Base-by-base conservation (phyloP, 164 flowering plant genomes). In the Dillenia turbinata region DNA sequence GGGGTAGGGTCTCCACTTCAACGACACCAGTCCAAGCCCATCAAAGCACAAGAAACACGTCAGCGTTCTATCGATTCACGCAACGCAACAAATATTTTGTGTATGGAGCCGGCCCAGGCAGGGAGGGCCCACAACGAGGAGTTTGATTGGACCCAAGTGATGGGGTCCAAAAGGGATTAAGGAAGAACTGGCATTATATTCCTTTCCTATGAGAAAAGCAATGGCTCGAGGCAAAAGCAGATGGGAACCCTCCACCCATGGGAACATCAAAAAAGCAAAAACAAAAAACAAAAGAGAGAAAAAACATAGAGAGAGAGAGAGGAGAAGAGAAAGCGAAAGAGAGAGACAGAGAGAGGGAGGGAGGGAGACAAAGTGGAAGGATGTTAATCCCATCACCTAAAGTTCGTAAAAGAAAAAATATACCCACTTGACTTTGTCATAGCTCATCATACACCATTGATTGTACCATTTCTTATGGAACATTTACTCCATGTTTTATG, bases 201-300 rank as follows among this genome's bases (percentile, higher is more conserved):
- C 83, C 81, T 80, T 81, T 67, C 76, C 83, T 77, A 70, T 67
- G 76, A 72, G 19, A 79, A 83, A 81, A 83, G 82, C 77, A 77
- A 79, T 68, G 73, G 78, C 65, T 71, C 69, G 63, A 63, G 75
- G 57, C 65, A 75, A 82, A 80, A 68, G 75, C 59, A 73, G 82
- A 83, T 68, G 54, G 77, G 52, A 78, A 78, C 85, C 79, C 78
- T 60, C 79, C 84, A 79, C 83, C 85, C 77, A 73, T 66, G 44
- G 44, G 40, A 48, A 65, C 66, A 63, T 60, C 54, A 44, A 69
- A 11, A 57, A 52, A 64, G 50, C 33, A 49, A 43, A 47, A 10
- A 12, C 40, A 33, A 26, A 61, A 43, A 52, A 47, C 43, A 50
- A 2, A 67, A 48, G 52, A 46, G 10, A 40, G 13, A 44, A 56